phyloP scores from a whole-genome alignment of 2,329 filamentous ascomycete species.

The Exserohilum rostratum region DNA sequence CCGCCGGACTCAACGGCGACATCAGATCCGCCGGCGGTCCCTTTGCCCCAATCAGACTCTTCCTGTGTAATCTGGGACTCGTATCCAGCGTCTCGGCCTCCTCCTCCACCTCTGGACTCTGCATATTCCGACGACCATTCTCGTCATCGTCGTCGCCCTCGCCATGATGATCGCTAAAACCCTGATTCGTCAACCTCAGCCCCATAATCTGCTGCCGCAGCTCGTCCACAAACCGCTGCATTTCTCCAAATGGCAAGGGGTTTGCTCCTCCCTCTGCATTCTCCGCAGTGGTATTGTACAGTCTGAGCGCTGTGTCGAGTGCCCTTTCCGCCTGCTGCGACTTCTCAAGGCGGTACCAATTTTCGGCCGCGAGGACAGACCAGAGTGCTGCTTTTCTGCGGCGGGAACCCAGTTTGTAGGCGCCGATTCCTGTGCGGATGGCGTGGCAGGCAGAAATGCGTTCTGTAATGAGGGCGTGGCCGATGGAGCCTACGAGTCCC shows the following conservation, averaged over 20 bases:
- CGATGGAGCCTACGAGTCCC: constrained; percentile 73
- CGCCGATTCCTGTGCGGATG: constrained; percentile 71
- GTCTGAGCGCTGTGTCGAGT: constrained; percentile 69
- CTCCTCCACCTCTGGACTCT: constrained; percentile 42
- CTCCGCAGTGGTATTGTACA: constrained; percentile 56
- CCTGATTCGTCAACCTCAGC: constrained; percentile 47
- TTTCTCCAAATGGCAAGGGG: constrained; percentile 56
- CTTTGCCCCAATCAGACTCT: constrained; percentile 50
- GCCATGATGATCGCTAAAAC: constrained; percentile 48
- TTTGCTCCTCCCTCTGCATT: constrained; percentile 11
- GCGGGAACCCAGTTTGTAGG: constrained; percentile 71
- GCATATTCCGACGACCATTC: constrained; percentile 9
- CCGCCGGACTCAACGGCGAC: constrained; percentile 38
- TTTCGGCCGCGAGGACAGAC: constrained; percentile 81
- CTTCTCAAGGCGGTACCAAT: constrained; percentile 80
- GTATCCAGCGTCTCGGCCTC: constrained; percentile 45
- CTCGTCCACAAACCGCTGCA: constrained; percentile 69
- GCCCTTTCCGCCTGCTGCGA: constrained; percentile 78
- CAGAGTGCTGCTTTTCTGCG: constrained; percentile 87
- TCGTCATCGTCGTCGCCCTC: constrained; percentile 25
- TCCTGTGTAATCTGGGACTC: constrained; percentile 48
- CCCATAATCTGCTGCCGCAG: constrained; percentile 67
- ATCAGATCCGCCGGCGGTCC: constrained; percentile 33
- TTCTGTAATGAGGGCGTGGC: constrained; percentile 84
- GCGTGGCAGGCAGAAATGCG: constrained; percentile 84